Conservation (phyloP, 2,329 filamentous ascomycete species). For the Hymenoscyphus fructigenus region DNA sequence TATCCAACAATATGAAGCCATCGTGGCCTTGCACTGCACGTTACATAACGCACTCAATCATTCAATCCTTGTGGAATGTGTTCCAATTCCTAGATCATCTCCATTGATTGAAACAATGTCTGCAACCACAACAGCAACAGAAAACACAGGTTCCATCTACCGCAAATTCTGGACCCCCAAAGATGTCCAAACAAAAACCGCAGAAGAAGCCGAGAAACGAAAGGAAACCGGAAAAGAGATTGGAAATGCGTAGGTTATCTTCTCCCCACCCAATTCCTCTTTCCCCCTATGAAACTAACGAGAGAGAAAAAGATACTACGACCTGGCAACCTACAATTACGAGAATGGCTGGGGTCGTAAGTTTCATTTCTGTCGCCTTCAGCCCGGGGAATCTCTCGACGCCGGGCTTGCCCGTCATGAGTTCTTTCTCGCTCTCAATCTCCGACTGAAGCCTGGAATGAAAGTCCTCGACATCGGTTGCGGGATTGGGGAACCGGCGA, state of each 20-base stretch:
- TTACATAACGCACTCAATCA: background rate
- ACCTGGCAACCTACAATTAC: constrained; percentile 10
- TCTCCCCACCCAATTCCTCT: too few relatives aligned
- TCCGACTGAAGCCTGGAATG: background rate
- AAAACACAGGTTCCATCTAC: constrained; percentile 1
- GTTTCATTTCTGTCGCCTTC: constrained; percentile 10
- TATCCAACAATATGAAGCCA: background rate
- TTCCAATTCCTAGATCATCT: background rate
- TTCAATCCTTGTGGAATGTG: background rate
- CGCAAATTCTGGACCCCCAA: background rate
- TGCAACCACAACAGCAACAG: background rate
- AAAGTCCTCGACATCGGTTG: constrained; percentile 9
- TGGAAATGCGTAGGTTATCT: background rate
- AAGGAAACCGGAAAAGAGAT: background rate
- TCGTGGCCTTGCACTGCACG: background rate
- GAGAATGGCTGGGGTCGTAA: constrained; percentile 12
- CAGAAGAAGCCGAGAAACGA: background rate
- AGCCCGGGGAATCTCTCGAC: constrained; percentile 5
- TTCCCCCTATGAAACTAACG: too few relatives aligned
- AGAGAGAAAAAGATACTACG: constrained; percentile 2
- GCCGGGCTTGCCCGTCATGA: constrained; percentile 8
- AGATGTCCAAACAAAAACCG: background rate
- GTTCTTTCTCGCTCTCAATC: constrained; percentile 9
- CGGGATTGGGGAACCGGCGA: constrained; percentile 6
- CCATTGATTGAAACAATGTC: background rate